A percentile compares a stretch with the other conserved stretches of the same genome.
Evolutionary conservation across 2,329 filamentous ascomycete species (phyloP).

Genomic region (Aspergillus persii): DNA sequence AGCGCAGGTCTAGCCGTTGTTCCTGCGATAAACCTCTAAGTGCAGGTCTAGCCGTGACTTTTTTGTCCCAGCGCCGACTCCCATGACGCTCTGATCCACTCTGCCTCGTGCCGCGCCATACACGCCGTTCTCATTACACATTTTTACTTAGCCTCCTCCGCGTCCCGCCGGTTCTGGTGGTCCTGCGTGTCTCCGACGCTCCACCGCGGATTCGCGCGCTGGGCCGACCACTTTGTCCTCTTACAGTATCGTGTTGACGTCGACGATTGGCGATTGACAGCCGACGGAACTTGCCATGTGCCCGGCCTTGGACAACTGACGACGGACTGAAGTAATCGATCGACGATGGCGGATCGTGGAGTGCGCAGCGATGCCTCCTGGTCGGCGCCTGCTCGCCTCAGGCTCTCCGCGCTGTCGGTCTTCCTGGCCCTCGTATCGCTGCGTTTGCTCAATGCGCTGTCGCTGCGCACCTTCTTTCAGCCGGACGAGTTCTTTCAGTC

Average conservation of each 20-base stretch:
- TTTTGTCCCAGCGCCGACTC: neutral
- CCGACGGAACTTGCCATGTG: neutral
- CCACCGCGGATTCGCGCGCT: neutral
- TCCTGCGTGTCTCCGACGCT: neutral
- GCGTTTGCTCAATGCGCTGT: conserved; percentile 76
- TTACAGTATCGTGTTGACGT: neutral
- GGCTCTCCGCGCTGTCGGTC: conserved; percentile 19
- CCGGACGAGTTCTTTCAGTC: conserved; percentile 98
- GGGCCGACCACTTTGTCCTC: neutral
- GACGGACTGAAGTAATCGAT: neutral
- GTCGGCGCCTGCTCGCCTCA: neutral
- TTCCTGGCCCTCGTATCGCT: conserved; percentile 58
- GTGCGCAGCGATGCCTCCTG: neutral
- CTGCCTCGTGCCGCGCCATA: neutral
- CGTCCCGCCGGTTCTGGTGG: too few species aligned
- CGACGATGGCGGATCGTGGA: neutral
- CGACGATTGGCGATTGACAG: too few species aligned
- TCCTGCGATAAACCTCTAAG: conserved; percentile 32
- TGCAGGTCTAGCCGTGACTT: conserved; percentile 25
- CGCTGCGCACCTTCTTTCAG: conserved; percentile 87
- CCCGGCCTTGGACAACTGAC: neutral
- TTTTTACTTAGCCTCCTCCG: neutral
- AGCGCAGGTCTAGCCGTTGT: conserved; percentile 20
- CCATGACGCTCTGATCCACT: neutral
- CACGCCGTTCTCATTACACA: neutral